Evolutionary conservation across 805 yeast species (phyloP), one percentile per base, ranked within the genome.

Genomic region (Candida montana): DNA sequence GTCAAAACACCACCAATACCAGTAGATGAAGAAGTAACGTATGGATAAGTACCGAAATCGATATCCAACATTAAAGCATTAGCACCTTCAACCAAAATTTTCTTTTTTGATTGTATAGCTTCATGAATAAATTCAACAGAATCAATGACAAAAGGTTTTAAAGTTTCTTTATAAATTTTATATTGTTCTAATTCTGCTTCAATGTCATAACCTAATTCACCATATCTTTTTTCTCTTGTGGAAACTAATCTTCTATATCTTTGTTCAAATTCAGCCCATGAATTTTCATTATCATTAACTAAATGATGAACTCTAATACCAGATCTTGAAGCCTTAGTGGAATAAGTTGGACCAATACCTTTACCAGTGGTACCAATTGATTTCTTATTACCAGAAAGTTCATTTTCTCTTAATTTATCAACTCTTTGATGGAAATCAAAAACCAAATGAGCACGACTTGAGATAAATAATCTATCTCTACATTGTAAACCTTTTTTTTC

Each of bases 301-400:
- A 93, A 75, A 71, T 93, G 98, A 69, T 93, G 99, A 42, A 93
- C 95, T 68, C 99, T 79, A 54, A 93, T 73, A 60, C 99, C 99
- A 17, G 97, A 88, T 69, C 99, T 83, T 13, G 95, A 83, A 39
- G 95, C 95, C 71, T 93, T 93, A 49, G 99, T 89, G 20, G 97
- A 83, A 64, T 93, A 93, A 33, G 99, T 84, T 56, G 99, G 99
- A 44, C 99, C 99, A 58, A 93, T 93, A 67, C 99, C 99, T 63
- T 93, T 93, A 61, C 98, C 97, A 28, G 99, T 93, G 48, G 99
- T 93, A 55, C 99, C 99, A 57, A 93, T 91, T 62, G 88, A 87
- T 63, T 87, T 87, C 64, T 80, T 79, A 47, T 67, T 69, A 33
- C 62, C 67, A 8, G 70, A 59, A 41, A 93, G 75, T 68, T 93